These are phyloP conservation scores for Ophiosphaerella herpotricha DNA, from an alignment of 2,329 filamentous ascomycete species.

Conservation along the genomic window DNA sequence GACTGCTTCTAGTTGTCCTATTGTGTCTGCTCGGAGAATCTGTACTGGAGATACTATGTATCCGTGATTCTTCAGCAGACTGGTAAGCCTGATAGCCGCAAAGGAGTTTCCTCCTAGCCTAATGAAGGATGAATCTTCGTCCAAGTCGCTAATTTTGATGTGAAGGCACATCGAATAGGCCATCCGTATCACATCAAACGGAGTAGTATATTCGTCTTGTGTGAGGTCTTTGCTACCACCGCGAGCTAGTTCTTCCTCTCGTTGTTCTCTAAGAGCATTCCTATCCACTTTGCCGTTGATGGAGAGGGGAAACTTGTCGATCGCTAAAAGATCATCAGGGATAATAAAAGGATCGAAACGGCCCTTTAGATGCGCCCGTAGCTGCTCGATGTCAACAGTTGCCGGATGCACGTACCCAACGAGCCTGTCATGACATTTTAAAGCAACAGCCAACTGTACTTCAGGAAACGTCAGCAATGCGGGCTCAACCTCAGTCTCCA, in stretches of 20 bases:
- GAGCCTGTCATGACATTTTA: slow-evolving; percentile 16
- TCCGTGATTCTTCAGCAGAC: slow-evolving; percentile 4
- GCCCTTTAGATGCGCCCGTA: slow-evolving; percentile 4
- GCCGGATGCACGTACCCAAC: slow-evolving; percentile 19
- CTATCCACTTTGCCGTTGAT: slow-evolving; percentile 11
- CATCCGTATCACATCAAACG: neutral
- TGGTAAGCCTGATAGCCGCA: slow-evolving; percentile 6
- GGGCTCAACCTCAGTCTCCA: slow-evolving; percentile 40
- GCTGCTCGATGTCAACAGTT: slow-evolving; percentile 4
- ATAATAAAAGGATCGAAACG: slow-evolving; percentile 9
- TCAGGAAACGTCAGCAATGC: slow-evolving; percentile 18
- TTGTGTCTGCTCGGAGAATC: neutral
- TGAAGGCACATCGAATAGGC: slow-evolving; percentile 3
- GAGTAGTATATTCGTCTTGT: neutral
- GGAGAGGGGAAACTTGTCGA: slow-evolving; percentile 7
- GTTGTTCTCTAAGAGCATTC: slow-evolving; percentile 1
- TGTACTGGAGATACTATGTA: slow-evolving; percentile 1
- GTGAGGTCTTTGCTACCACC: neutral
- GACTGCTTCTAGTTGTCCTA: neutral
- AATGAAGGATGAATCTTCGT: slow-evolving; percentile 6
- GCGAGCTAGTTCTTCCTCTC: neutral
- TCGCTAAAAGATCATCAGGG: slow-evolving; percentile 7
- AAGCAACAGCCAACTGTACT: slow-evolving; percentile 20
- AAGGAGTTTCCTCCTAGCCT: slow-evolving; percentile 7
- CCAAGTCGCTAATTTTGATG: neutral